Conservation (phyloP, 208 protist species). For the Leishmania lainsoni region DNA sequence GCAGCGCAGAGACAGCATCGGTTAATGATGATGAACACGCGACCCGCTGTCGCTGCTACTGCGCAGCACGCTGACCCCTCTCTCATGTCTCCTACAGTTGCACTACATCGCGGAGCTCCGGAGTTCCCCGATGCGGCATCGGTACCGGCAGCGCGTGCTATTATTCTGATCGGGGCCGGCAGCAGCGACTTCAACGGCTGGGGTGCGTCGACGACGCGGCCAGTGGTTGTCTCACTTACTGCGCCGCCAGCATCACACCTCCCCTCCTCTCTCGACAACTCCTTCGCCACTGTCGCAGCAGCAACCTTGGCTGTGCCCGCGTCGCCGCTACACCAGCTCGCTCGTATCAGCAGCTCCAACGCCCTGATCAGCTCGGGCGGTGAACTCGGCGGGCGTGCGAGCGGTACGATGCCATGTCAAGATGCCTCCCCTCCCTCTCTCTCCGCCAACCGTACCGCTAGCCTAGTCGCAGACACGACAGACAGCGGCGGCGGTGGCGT, state of each 20-base stretch:
- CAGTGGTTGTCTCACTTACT: background rate
- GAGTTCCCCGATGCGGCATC: background rate
- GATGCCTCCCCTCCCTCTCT: background rate
- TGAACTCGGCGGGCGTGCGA: background rate
- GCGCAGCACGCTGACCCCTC: background rate
- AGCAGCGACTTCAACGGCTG: constrained; percentile 5
- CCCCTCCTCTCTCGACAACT: constrained; percentile 31
- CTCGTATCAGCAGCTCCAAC: constrained; percentile 22
- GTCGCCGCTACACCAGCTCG: constrained; percentile 30
- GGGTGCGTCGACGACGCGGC: background rate
- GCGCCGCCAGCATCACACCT: constrained; percentile 11
- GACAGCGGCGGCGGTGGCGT: background rate
- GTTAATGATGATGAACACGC: constrained; percentile 8
- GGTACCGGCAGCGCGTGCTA: background rate
- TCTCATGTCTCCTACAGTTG: background rate
- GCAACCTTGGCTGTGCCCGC: constrained; percentile 18
- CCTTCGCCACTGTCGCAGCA: constrained; percentile 13
- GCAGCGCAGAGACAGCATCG: constrained; percentile 29
- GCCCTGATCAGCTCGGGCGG: constrained; percentile 4
- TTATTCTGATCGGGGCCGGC: constrained; percentile 18
- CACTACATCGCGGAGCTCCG: background rate
- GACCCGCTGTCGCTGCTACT: constrained; percentile 8
- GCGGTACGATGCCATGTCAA: background rate
- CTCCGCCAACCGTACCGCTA: background rate
- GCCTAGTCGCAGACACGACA: background rate